Percentiles rank a stretch among this genome's conserved stretches.
Conservation (phyloP, 441 rosid species). For the Jatropha podagrica region DNA sequence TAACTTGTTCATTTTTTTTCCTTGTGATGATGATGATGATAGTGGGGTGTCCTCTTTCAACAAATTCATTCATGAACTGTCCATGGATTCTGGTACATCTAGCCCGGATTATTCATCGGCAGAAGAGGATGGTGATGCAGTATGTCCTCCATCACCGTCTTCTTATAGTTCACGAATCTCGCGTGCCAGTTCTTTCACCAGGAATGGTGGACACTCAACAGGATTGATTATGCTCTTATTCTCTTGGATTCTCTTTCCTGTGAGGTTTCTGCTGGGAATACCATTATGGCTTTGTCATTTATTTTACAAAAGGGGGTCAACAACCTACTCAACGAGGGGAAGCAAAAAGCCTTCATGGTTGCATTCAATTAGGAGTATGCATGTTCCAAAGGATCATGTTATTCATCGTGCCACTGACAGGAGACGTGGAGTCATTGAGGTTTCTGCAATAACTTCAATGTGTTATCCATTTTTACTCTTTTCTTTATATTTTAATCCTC, state of each 20-base stretch:
- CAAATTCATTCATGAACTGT: conserved; percentile 81
- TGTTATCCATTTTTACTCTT: conserved; percentile 9
- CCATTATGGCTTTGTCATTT: conserved; percentile 44
- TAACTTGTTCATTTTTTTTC: neutral
- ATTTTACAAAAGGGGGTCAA: conserved; percentile 36
- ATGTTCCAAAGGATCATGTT: conserved; percentile 56
- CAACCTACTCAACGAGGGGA: conserved; percentile 35
- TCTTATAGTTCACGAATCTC: conserved; percentile 73
- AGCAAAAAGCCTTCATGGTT: conserved; percentile 37
- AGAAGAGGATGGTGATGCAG: conserved; percentile 68
- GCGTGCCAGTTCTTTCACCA: conserved; percentile 46
- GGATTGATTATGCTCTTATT: conserved; percentile 52
- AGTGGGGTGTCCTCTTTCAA: conserved; percentile 98
- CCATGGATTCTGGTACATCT: conserved; percentile 77
- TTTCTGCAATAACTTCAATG: conserved; percentile 30
- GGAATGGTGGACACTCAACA: conserved; percentile 36
- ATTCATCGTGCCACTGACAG: conserved; percentile 76
- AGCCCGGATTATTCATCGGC: conserved; percentile 77
- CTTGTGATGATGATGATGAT: conserved; percentile 11
- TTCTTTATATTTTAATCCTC: neutral
- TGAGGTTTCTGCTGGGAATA: conserved; percentile 53
- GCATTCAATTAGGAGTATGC: conserved; percentile 41
- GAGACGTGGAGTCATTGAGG: conserved; percentile 99
- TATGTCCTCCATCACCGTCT: conserved; percentile 62
- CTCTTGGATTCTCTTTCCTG: conserved; percentile 66